A percentile compares a stretch with the other conserved stretches of the same genome.
phyloP scores from a whole-genome alignment of 208 protist genomes.

The Porcisia deanei region DNA sequence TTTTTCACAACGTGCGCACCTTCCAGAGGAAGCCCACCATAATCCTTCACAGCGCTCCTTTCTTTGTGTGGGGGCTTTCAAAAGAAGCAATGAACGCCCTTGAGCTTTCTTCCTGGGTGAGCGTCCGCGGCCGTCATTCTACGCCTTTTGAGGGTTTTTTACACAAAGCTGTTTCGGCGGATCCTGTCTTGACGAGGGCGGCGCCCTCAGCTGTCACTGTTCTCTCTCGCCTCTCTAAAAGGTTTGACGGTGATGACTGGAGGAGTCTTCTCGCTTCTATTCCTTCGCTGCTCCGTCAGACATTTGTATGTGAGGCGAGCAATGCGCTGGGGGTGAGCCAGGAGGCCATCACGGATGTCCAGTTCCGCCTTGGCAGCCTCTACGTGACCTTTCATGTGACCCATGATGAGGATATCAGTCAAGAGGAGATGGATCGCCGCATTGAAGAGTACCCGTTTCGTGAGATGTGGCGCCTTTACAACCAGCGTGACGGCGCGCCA shows the following conservation, averaged over 20 bases:
- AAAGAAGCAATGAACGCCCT: slow-evolving; percentile 8
- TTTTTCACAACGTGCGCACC: background rate
- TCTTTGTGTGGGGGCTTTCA: background rate
- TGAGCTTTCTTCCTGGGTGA: slow-evolving; percentile 19
- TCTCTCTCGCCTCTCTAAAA: slow-evolving; percentile 47
- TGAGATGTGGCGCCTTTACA: slow-evolving; percentile 82
- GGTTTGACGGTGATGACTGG: slow-evolving; percentile 85
- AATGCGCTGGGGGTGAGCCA: slow-evolving; percentile 43
- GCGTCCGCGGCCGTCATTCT: slow-evolving; percentile 10
- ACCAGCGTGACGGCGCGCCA: slow-evolving; percentile 53
- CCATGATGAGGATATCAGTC: slow-evolving; percentile 70
- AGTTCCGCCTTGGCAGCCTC: slow-evolving; percentile 79
- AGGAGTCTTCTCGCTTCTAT: slow-evolving; percentile 44
- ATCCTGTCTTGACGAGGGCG: background rate
- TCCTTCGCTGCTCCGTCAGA: slow-evolving; percentile 39
- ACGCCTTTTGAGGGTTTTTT: slow-evolving; percentile 4
- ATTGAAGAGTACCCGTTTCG: slow-evolving; percentile 80
- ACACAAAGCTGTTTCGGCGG: slow-evolving; percentile 1
- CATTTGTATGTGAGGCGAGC: slow-evolving; percentile 63
- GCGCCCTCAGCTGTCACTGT: background rate
- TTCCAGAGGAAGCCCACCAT: background rate
- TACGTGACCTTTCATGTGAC: slow-evolving; percentile 85
- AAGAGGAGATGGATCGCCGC: slow-evolving; percentile 70
- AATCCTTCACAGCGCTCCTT: background rate
- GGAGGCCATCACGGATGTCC: slow-evolving; percentile 45